Evolutionary conservation across 345 rosid genomes (phyloP).

Genomic region (Carallia pectinifolia): DNA sequence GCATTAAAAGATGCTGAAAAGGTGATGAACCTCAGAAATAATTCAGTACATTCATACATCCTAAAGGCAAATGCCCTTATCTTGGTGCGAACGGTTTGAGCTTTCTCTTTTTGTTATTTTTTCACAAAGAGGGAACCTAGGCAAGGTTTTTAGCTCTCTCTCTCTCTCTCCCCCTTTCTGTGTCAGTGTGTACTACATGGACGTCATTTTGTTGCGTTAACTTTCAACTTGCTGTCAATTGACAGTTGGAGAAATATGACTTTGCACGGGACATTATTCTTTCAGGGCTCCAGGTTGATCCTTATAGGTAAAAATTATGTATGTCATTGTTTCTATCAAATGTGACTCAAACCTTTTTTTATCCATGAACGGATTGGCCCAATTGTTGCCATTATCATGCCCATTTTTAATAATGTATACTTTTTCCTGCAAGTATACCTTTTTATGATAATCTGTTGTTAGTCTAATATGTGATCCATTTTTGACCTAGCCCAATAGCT

Average conservation of each 20-base stretch:
- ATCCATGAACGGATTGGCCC: constrained; percentile 5
- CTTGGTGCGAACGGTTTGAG: constrained; percentile 48
- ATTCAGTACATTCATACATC: constrained; percentile 52
- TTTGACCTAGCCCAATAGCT: too few relatives aligned
- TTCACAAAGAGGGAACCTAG: neutral
- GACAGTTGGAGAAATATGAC: constrained; percentile 89
- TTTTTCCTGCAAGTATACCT: constrained; percentile 10
- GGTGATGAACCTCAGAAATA: constrained; percentile 50
- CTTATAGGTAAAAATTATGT: constrained; percentile 54
- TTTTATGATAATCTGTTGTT: too few relatives aligned
- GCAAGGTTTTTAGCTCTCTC: constrained; percentile 10
- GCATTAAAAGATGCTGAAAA: constrained; percentile 93
- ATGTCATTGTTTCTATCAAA: neutral
- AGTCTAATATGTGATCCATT: too few relatives aligned
- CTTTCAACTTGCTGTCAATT: constrained; percentile 14
- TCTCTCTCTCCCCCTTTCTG: neutral
- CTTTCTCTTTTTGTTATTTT: neutral
- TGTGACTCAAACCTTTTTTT: neutral
- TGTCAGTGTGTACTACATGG: neutral
- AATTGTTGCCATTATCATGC: constrained; percentile 8
- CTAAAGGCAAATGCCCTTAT: constrained; percentile 70
- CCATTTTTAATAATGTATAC: neutral
- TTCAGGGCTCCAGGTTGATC: constrained; percentile 89
- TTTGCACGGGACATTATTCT: constrained; percentile 66
- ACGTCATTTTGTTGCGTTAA: neutral